These are phyloP conservation scores for Persicaria maculosa DNA, from an alignment of 148 eudicot genomes.

Conservation along the genomic window DNA sequence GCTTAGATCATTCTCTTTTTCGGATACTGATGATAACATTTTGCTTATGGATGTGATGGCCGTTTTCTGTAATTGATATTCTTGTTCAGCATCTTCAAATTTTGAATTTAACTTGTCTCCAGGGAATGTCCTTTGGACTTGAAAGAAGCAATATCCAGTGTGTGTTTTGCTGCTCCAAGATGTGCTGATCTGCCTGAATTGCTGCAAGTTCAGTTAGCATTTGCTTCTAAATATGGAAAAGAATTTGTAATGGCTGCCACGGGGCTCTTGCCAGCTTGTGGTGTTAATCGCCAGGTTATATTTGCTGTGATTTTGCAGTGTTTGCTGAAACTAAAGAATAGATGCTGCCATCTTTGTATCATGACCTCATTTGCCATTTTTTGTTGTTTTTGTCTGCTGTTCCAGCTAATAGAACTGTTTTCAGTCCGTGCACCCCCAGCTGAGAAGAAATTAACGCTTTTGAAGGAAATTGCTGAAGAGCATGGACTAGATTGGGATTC, in stretches of 20 bases:
- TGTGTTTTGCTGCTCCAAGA: constrained; percentile 97
- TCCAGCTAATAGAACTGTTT: constrained; percentile 73
- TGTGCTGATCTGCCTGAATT: constrained; percentile 97
- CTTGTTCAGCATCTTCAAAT: background rate
- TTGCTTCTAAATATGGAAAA: constrained; percentile 85
- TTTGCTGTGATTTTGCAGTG: background rate
- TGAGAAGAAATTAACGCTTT: constrained; percentile 78
- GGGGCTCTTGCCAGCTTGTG: constrained; percentile 93
- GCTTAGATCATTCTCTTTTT: no score
- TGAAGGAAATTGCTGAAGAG: constrained; percentile 95
- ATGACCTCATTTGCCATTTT: background rate
- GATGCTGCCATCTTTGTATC: background rate
- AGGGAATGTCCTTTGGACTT: constrained; percentile 98
- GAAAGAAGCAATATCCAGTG: constrained; percentile 93
- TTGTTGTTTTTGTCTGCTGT: constrained; percentile 3
- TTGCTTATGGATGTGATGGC: no score
- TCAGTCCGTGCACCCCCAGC: constrained; percentile 94
- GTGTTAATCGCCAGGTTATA: constrained; percentile 91
- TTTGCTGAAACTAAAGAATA: background rate
- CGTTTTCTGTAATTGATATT: background rate
- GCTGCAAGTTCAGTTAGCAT: constrained; percentile 72
- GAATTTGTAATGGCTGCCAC: constrained; percentile 88
- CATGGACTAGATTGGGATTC: constrained; percentile 96
- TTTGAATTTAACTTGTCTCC: background rate
- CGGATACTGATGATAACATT: no score